Evolutionary conservation across 2,329 filamentous ascomycete genomes (phyloP), one percentile per base, ranked within the genome.

Genomic region (Cladosporium sp.): DNA sequence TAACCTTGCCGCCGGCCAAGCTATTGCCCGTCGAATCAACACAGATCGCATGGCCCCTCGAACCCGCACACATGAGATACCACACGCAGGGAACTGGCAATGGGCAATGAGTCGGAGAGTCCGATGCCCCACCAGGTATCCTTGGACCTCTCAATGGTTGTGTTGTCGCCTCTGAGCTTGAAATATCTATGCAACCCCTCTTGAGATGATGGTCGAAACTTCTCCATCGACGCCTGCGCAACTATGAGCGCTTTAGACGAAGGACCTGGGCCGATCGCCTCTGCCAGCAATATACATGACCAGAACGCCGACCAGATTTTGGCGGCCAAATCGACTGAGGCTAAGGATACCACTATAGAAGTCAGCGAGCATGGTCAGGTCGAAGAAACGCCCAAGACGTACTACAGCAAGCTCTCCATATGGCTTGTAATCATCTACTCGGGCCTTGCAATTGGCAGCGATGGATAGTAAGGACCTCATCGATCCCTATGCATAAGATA

Each of bases 341-440:
- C 24, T 3, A 55, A 57, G 15, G 6, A 47, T 34, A 26, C 34
- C 24, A 18, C 49, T 26, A 11, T 71, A 36, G 68, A 72, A n/a
- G 18, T 68, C 8, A 71, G 72, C 49, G 69, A 73, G 41, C 70
- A 66, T 59, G 66, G 65, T 2, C 49, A 34, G 2, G 67, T 68
- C 14, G 67, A 69, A 8, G 54, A 70, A 24, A 36, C 26, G 4
- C 36, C 61, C 4, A 64, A 64, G n/a, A 47, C 51, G 4, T 32
- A 57, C 26, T 75, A 74, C 65, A 74, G 71, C 65, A 77, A 75
- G 44, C 58, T 67, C 3, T 77, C 74, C 12, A 71, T 76, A 30
- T 74, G 72, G 68, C 70, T 78, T 57, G 77, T 77, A 72, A 70
- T 77, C 3, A 66, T 78, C 14, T 78, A 76, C 64, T 77, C 75